Percentiles rank a stretch among this genome's conserved stretches.
These are phyloP conservation scores for Cruciata laevipes DNA, from an alignment of 257 asterid genomes.

Conservation along the genomic window DNA sequence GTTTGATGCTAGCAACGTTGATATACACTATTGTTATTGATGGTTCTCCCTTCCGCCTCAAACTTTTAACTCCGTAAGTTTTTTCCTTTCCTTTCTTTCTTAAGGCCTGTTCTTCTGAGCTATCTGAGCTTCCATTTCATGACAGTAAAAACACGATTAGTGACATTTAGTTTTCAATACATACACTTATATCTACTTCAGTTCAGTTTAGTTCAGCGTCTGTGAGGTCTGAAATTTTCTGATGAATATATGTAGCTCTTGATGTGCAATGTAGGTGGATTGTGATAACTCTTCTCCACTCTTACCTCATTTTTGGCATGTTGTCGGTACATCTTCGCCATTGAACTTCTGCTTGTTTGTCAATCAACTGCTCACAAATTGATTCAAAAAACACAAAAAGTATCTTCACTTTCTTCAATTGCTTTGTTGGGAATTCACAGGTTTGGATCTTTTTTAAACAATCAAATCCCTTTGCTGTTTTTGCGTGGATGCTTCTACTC, in stretches of 20 bases:
- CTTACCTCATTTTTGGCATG: slow-evolving; percentile 45
- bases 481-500: slow-evolving; percentile 57
- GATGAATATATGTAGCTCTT: not conserved
- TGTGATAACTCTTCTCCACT: slow-evolving; percentile 56
- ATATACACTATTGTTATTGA: slow-evolving; percentile 45
- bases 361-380: too few species aligned
- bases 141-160: too few species aligned
- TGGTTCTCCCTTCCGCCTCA: slow-evolving; percentile 77
- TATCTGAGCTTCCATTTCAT: too few species aligned
- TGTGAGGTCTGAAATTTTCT: too few species aligned
- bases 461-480: slow-evolving; percentile 39
- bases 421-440: slow-evolving; percentile 24
- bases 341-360: not conserved
- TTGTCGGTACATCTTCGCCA: slow-evolving; percentile 43
- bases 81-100: not conserved
- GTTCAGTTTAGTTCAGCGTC: too few species aligned
- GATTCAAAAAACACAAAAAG: too few species aligned
- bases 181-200: too few species aligned
- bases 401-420: too few species aligned
- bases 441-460: slow-evolving; percentile 87
- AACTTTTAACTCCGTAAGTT: slow-evolving; percentile 61
- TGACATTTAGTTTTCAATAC: too few species aligned
- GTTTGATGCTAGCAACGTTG: slow-evolving; percentile 63
- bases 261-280: slow-evolving; percentile 57
- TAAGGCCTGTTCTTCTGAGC: too few species aligned